These are phyloP conservation scores for Tetratostichococcus sp. DNA, from an alignment of 139 green algal genomes.

Conservation along the genomic window DNA sequence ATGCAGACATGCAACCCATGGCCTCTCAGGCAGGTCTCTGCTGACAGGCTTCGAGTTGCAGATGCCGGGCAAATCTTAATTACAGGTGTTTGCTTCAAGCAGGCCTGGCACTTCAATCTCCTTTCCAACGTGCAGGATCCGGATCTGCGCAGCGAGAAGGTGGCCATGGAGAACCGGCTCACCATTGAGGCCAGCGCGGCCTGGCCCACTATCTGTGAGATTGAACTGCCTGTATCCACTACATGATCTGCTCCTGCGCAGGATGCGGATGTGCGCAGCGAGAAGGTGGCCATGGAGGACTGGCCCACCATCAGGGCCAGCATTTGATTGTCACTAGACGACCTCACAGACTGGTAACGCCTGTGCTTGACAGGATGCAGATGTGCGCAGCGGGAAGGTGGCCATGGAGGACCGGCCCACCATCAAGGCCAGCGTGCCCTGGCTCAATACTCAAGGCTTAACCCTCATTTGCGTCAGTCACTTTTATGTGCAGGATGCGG, in stretches of 20 bases:
- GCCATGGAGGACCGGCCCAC: slow-evolving; percentile 48
- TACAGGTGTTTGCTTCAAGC: too few relatives aligned
- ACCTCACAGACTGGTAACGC: too few relatives aligned
- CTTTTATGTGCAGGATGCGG: slow-evolving; percentile 29
- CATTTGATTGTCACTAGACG: too few relatives aligned
- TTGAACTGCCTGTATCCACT: too few relatives aligned
- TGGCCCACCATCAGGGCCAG: slow-evolving; percentile 45
- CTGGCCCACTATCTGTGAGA: slow-evolving; percentile 52
- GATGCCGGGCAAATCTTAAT: too few relatives aligned
- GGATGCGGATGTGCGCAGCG: slow-evolving; percentile 29
- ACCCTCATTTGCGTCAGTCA: too few relatives aligned
- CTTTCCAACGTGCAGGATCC: slow-evolving; percentile 21
- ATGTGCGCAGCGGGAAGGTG: slow-evolving; percentile 26
- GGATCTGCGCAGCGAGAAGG: slow-evolving; percentile 28
- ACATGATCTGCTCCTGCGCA: too few relatives aligned
- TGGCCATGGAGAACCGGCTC: slow-evolving; percentile 50
- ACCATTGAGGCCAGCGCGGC: slow-evolving; percentile 28
- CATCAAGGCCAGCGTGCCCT: slow-evolving; percentile 44
- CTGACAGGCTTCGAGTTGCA: too few relatives aligned
- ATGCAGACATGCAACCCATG: too few relatives aligned
- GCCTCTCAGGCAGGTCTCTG: too few relatives aligned
- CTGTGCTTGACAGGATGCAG: slow-evolving; percentile 36
- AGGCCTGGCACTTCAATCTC: too few relatives aligned
- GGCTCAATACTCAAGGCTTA: too few relatives aligned
- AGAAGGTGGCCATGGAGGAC: slow-evolving; percentile 40